Evolutionary conservation across 441 rosid species (phyloP), one percentile per base, ranked within the genome.

Genomic region (Brassica hybrid): DNA sequence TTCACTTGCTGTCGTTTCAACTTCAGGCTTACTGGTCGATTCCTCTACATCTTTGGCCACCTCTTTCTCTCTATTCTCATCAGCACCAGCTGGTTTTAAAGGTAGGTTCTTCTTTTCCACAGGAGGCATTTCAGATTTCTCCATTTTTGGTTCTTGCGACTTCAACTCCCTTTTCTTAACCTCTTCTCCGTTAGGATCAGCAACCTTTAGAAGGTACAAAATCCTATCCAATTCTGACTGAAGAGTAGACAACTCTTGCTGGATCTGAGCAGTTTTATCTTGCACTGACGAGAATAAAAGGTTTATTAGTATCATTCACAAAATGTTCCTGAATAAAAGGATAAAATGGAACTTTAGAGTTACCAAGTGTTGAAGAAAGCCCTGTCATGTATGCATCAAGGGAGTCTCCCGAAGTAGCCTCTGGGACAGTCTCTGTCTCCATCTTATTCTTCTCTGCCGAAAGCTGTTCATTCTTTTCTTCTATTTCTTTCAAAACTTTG

Each of bases 301-400:
- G 21, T 2, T 36, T 4, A 5, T 27, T 45, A 18, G 10, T 60
- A 66, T 38, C n/a, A 69, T 43, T 19, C 14, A 27, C 61, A 61
- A 61, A 1, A 11, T 14, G 0, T 64, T 19, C 58, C 5, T 65
- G 16, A 3, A 34, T 32, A 59, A 36, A 41, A 63, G 14, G 13
- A 68, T 11, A 23, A 30, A 18, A 54, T 2, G 30, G 1, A 72
- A 7, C 13, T 14, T 30, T 48, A 62, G 21, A 18, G 7, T 65
- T 69, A 94, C 99, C 96, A 76, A 94, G 88, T 83, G 91, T 92
- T 75, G 99, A 78, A 54, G 98, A 94, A 76, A 94, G 83, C 73
- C 94, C 98, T 4, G 93, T 86, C 97, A 96, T 96, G 84, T 76
- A 96, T 77, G 96, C 90, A 86, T 94, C 99, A 76, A 96, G 96